Conservation (phyloP, 2,329 filamentous ascomycete species). For the Fusarium newnesense region DNA sequence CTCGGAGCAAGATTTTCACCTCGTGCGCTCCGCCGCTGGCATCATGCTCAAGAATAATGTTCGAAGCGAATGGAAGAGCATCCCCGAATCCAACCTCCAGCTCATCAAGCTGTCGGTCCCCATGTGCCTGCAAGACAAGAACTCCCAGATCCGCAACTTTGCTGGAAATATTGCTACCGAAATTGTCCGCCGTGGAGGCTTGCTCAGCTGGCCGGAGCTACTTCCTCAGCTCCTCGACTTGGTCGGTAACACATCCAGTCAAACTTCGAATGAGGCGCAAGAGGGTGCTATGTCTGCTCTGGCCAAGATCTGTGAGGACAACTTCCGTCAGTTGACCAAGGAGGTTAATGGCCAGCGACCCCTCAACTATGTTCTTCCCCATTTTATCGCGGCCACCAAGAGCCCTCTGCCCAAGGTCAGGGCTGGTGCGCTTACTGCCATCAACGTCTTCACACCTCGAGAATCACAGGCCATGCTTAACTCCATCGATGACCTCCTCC, state of each 20-base stretch:
- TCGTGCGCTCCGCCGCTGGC: constrained; percentile 86
- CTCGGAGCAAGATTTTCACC: constrained; percentile 71
- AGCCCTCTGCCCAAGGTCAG: constrained; percentile 82
- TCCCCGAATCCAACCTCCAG: constrained; percentile 76
- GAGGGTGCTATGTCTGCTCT: constrained; percentile 95
- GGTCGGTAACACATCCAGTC: constrained; percentile 77
- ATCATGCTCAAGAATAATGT: constrained; percentile 98
- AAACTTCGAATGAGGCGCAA: constrained; percentile 76
- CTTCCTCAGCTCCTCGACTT: constrained; percentile 84
- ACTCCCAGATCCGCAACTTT: constrained; percentile 84
- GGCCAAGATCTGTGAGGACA: constrained; percentile 97
- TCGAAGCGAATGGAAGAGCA: constrained; percentile 77
- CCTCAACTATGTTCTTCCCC: constrained; percentile 87
- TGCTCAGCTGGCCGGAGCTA: constrained; percentile 91
- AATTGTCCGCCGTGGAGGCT: constrained; percentile 82
- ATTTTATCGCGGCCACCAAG: constrained; percentile 86
- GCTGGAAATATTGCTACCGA: constrained; percentile 96
- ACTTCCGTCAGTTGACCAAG: constrained; percentile 83
- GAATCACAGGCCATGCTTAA: constrained; percentile 85
- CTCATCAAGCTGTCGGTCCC: constrained; percentile 85
- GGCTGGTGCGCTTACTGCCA: constrained; percentile 79
- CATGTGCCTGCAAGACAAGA: constrained; percentile 82
- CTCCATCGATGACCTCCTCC: constrained; percentile 82
- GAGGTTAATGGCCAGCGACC: constrained; percentile 91
- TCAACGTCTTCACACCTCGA: constrained; percentile 91